Conservation (phyloP, 176 grass and related monocot species). For the Eragrostis curvula region DNA sequence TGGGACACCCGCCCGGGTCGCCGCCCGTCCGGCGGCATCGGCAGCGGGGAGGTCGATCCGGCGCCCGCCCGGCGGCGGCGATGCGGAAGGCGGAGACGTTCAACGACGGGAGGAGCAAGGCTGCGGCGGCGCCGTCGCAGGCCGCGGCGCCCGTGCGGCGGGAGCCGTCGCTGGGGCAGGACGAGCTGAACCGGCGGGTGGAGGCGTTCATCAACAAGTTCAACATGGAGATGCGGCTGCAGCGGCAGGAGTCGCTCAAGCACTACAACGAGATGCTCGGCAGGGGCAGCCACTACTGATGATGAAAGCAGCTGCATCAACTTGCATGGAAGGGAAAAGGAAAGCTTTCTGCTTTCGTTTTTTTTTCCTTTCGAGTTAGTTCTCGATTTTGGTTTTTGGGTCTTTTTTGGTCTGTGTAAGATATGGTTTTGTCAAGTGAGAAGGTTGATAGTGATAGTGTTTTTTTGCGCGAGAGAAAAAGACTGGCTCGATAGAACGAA, state of each 20-base stretch:
- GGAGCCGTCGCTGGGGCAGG: conserved; percentile 85
- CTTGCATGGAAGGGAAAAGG: conserved; percentile 4
- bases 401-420: conserved; percentile 30
- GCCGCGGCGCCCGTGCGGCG: conserved; percentile 52
- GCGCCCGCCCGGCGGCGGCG: background rate
- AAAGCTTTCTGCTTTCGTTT: background rate
- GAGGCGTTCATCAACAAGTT: conserved; percentile 99
- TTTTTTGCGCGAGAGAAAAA: conserved; percentile 6
- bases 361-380: conserved; percentile 33
- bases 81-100: conserved; percentile 92
- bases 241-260: conserved; percentile 86
- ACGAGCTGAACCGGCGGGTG: conserved; percentile 86
- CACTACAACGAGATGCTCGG: conserved; percentile 87
- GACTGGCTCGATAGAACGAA: no score
- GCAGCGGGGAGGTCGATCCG: conserved; percentile 27
- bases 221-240: conserved; percentile 98
- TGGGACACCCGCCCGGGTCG: conserved; percentile 60
- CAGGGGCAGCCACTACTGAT: conserved; percentile 53
- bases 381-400: conserved; percentile 39
- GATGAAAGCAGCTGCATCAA: background rate
- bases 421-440: conserved; percentile 43
- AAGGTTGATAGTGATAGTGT: conserved; percentile 32
- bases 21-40: conserved; percentile 32
- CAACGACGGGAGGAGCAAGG: conserved; percentile 38
- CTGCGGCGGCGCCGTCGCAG: background rate